phyloP scores from a whole-genome alignment of 257 asterid species.

The Scutellaria minor region DNA sequence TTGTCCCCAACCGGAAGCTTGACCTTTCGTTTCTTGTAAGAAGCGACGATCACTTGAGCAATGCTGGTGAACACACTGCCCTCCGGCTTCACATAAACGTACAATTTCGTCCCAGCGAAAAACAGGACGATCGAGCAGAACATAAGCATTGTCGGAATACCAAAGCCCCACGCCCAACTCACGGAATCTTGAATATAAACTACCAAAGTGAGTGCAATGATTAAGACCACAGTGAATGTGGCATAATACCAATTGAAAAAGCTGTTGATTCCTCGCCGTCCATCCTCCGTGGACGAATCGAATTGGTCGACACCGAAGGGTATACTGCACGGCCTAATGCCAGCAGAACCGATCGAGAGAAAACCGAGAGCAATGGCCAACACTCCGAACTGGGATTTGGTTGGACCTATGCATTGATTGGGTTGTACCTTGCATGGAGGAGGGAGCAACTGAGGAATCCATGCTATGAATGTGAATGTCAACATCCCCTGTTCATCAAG shows the following conservation, averaged over 20 bases:
- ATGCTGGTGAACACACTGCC: slow-evolving; percentile 75
- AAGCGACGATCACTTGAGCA: slow-evolving; percentile 52
- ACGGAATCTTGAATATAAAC: slow-evolving; percentile 78
- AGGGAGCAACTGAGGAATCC: slow-evolving; percentile 74
- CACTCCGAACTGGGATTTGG: slow-evolving; percentile 55
- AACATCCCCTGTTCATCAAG: slow-evolving; percentile 74
- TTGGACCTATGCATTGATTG: slow-evolving; percentile 61
- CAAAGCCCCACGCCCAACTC: slow-evolving; percentile 76
- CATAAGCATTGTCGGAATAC: slow-evolving; percentile 70
- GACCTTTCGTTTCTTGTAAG: slow-evolving; percentile 60
- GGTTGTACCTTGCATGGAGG: slow-evolving; percentile 55
- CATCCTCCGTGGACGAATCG: slow-evolving; percentile 61
- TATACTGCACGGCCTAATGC: slow-evolving; percentile 94
- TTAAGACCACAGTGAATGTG: slow-evolving; percentile 64
- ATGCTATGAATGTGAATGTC: slow-evolving; percentile 64
- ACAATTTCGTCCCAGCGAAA: slow-evolving; percentile 58
- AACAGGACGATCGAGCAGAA: slow-evolving; percentile 49
- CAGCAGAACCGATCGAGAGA: slow-evolving; percentile 68
- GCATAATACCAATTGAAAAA: slow-evolving; percentile 95
- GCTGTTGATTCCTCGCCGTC: slow-evolving; percentile 75
- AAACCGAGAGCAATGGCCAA: slow-evolving; percentile 51
- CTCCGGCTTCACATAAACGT: slow-evolving; percentile 70
- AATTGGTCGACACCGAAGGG: slow-evolving; percentile 96
- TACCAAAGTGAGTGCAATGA: slow-evolving; percentile 62
- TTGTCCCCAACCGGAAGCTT: slow-evolving; percentile 36